Evolutionary conservation across 148 eudicot species (phyloP).

Genomic region (Nepenthes mirabilis): DNA sequence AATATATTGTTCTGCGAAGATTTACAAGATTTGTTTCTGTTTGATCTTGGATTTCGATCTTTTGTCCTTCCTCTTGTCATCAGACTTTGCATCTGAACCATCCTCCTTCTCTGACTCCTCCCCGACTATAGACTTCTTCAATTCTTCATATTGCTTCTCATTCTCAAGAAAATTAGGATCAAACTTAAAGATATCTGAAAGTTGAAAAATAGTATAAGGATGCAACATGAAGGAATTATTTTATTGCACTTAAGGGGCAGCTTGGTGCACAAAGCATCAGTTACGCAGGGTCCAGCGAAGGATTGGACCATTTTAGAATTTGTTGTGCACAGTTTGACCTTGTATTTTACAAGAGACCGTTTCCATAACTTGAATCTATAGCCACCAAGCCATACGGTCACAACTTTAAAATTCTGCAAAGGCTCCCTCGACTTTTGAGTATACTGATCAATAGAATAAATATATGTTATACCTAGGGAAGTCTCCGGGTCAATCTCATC

Average conservation of each 20-base stretch:
- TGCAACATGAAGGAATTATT: background rate
- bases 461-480: constrained; percentile 31
- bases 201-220: background rate
- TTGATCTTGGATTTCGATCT: constrained; percentile 70
- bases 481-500: constrained; percentile 71
- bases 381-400: too few species aligned
- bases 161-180: constrained; percentile 78
- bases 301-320: too few species aligned
- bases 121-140: constrained; percentile 73
- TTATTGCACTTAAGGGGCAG: too few species aligned
- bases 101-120: constrained; percentile 86
- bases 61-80: constrained; percentile 53
- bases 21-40: constrained; percentile 92
- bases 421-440: too few species aligned
- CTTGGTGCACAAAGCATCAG: too few species aligned
- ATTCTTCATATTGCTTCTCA: constrained; percentile 66
- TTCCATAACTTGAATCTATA: too few species aligned
- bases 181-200: constrained; percentile 65
- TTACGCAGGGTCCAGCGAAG: too few species aligned
- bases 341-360: too few species aligned
- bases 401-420: too few species aligned
- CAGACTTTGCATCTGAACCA: constrained; percentile 53
- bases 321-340: too few species aligned
- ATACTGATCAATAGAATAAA: too few species aligned
- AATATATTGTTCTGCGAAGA: constrained; percentile 86